Evolutionary conservation across 108 stramenopile genomes (phyloP), one percentile per base, ranked within the genome.

Genomic region (Licmophora abbreviata): DNA sequence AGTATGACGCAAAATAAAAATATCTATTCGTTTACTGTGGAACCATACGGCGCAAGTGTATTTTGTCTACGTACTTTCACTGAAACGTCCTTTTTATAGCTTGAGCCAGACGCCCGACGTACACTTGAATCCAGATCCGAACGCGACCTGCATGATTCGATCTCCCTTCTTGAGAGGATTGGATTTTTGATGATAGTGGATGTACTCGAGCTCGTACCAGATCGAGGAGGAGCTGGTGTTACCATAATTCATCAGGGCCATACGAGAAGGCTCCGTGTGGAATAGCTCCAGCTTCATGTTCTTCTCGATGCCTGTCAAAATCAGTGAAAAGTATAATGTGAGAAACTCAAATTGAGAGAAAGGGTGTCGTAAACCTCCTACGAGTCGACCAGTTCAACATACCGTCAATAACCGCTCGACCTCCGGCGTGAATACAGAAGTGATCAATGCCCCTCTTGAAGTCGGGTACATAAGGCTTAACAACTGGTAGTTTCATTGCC

Each of bases 41-140:
- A n/a, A n/a, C n/a, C n/a, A n/a, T n/a, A n/a, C n/a, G n/a, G n/a
- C n/a, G n/a, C n/a, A n/a, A n/a, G n/a, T n/a, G n/a, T n/a, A n/a
- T n/a, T n/a, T n/a, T n/a, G n/a, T n/a, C n/a, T n/a, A n/a, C n/a
- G n/a, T 40, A 18, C 38, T 40, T 40, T 40, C 3, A 40, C 20
- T 40, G 38, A 18, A 40, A 3, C 20, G 5, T 40, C 20, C 20
- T 40, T 20, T 40, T 20, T 77, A 92, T 48, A 92, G 61, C 64
- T 88, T 88, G 37, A 98, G 65, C 97, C 95, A 97, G 5, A 98
- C 97, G 7, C 94, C 95, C 6, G 80, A 87, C 15, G 95, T 98
- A 78, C 95, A 96, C 74, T 98, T 98, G 81, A 98, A 98, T 11
- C 97, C 97, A 35, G 85, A 88, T 23, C 97, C 97, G 73, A 98